Percentiles rank a stretch among this genome's conserved stretches.
Evolutionary conservation across 169 alveolate genomes (phyloP).

Genomic region (Plasmodium sp.): DNA sequence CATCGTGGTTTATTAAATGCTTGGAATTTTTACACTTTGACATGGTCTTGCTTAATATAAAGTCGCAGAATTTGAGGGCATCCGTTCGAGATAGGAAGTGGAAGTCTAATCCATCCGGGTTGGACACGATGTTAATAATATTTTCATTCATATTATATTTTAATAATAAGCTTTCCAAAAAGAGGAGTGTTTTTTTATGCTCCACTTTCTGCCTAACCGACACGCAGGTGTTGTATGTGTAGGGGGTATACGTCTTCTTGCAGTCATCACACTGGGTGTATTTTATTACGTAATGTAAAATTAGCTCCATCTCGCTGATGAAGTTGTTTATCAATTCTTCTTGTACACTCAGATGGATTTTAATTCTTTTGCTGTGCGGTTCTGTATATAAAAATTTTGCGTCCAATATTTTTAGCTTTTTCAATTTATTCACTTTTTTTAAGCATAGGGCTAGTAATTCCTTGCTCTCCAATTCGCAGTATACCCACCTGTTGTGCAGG

Average conservation of each 20-base stretch:
- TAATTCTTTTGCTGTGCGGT: conserved; percentile 96
- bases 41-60: conserved; percentile 89
- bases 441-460: conserved; percentile 97
- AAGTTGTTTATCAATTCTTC: conserved; percentile 94
- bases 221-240: conserved; percentile 97
- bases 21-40: conserved; percentile 91
- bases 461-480: conserved; percentile 95
- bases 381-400: conserved; percentile 97
- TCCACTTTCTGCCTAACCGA: conserved; percentile 97
- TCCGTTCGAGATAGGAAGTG: conserved; percentile 94
- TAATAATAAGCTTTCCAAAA: conserved; percentile 96
- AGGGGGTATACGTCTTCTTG: conserved; percentile 98
- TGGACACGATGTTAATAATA: conserved; percentile 92
- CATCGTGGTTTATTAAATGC: conserved; percentile 94
- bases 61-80: conserved; percentile 97
- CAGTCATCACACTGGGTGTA: conserved; percentile 98
- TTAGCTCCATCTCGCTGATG: conserved; percentile 91
- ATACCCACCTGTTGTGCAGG: conserved; percentile 95
- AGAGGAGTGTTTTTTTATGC: conserved; percentile 96
- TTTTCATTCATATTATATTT: conserved; percentile 95
- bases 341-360: conserved; percentile 95
- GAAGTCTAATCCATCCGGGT: conserved; percentile 98
- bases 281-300: conserved; percentile 92
- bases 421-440: conserved; percentile 96
- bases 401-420: conserved; percentile 93